phyloP scores from a whole-genome alignment of 108 stramenopile species.

The Stephanodiscus minutulus region DNA sequence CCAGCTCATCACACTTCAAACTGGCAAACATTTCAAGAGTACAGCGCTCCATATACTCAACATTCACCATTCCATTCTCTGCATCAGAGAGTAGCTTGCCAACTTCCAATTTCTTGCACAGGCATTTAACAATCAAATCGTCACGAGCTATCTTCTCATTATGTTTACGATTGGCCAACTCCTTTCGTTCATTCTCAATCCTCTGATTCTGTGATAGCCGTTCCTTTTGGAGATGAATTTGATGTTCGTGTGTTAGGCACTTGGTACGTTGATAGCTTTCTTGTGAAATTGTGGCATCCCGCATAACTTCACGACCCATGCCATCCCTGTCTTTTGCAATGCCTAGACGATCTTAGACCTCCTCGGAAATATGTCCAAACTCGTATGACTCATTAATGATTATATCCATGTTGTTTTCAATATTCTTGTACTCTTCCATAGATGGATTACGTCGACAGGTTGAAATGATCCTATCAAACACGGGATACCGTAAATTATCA shows the following conservation, averaged over 20 bases:
- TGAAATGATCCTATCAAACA: constrained; percentile 2
- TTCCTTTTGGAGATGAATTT: background rate
- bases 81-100: no score
- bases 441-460: background rate
- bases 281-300: no score
- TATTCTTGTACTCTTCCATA: background rate
- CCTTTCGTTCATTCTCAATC: no score
- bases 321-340: constrained; percentile 7
- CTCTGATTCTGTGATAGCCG: background rate
- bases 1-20: background rate
- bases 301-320: background rate
- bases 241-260: no score
- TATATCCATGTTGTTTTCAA: background rate
- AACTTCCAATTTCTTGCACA: no score
- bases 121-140: no score
- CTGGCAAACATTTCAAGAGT: background rate
- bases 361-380: background rate
- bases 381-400: background rate
- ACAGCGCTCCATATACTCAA: background rate
- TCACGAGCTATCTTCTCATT: no score
- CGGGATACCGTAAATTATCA: constrained; percentile 7
- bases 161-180: no score
- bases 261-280: no score
- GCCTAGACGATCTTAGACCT: background rate
- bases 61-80: no score